These are phyloP conservation scores for Scheffersomyces parashehatae DNA, from an alignment of 1,139 yeast genomes.

Conservation along the genomic window DNA sequence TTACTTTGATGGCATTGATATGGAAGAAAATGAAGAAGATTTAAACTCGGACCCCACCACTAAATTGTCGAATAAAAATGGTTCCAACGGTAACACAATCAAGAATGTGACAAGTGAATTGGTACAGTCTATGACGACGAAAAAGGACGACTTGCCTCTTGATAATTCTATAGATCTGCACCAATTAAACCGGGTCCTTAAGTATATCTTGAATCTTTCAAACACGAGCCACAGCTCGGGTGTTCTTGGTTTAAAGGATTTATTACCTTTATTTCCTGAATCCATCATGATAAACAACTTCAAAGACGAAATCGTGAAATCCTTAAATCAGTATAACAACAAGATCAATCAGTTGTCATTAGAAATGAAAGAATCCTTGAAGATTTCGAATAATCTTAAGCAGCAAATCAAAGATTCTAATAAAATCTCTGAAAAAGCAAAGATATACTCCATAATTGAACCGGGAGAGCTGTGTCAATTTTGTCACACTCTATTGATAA, in stretches of 20 bases:
- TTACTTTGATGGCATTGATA: slow-evolving; percentile 12
- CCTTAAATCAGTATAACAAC: slow-evolving; percentile 71
- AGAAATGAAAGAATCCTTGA: slow-evolving; percentile 77
- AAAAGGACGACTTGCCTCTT: not conserved
- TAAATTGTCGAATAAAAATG: not conserved
- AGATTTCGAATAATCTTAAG: slow-evolving; percentile 62
- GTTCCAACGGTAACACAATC: not conserved
- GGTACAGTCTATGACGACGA: slow-evolving; percentile 5
- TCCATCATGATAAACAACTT: slow-evolving; percentile 78
- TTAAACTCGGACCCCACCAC: not conserved
- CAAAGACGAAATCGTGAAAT: slow-evolving; percentile 78
- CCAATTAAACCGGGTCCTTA: slow-evolving; percentile 26
- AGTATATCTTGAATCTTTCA: slow-evolving; percentile 50
- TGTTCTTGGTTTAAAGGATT: slow-evolving; percentile 68
- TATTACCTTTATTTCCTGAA: slow-evolving; percentile 83
- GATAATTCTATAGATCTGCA: slow-evolving; percentile 10
- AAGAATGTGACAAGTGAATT: slow-evolving; percentile 9
- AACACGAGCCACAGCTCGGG: slow-evolving; percentile 11
- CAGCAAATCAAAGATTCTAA: slow-evolving; percentile 55
- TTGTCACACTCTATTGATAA: slow-evolving; percentile 68
- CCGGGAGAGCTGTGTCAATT: slow-evolving; percentile 83
- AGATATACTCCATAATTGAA: slow-evolving; percentile 52
- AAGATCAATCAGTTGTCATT: slow-evolving; percentile 62
- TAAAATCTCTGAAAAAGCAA: slow-evolving; percentile 40
- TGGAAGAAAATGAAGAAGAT: not conserved